Evolutionary conservation across 306 rosid genomes (phyloP).

Genomic region (Cicer pinnatifidum): DNA sequence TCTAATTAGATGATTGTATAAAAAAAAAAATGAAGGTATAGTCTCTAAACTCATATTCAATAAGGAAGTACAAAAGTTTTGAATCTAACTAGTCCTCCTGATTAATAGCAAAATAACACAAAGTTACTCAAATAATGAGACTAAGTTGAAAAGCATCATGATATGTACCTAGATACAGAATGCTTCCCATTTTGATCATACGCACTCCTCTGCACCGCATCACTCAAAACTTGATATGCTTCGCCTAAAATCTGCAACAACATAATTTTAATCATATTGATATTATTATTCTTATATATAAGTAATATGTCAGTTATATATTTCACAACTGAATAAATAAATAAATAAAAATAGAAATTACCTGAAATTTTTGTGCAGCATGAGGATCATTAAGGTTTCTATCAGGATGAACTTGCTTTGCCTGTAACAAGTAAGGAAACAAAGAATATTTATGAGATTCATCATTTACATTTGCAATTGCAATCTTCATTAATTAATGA

Average conservation of each 20-base stretch:
- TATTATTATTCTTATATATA: neutral
- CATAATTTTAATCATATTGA: neutral
- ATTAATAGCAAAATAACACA: neutral
- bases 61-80: neutral
- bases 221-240: constrained; percentile 92
- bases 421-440: constrained; percentile 51
- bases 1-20: no score
- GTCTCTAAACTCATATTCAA: neutral
- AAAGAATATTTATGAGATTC: neutral
- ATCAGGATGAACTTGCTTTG: constrained; percentile 96
- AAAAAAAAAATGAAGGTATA: no score
- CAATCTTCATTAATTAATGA: neutral
- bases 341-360: neutral
- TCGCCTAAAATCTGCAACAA: constrained; percentile 71
- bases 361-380: constrained; percentile 81
- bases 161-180: constrained; percentile 67
- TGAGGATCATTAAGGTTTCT: constrained; percentile 85
- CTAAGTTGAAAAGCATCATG: neutral
- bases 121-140: neutral
- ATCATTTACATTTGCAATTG: neutral
- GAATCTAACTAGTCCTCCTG: neutral
- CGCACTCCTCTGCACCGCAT: constrained; percentile 72
- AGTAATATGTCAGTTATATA: neutral
- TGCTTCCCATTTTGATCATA: constrained; percentile 85
- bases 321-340: neutral